Evolutionary conservation across 177 flowering plant genomes (phyloP).

Genomic region (Vitis hybrid): DNA sequence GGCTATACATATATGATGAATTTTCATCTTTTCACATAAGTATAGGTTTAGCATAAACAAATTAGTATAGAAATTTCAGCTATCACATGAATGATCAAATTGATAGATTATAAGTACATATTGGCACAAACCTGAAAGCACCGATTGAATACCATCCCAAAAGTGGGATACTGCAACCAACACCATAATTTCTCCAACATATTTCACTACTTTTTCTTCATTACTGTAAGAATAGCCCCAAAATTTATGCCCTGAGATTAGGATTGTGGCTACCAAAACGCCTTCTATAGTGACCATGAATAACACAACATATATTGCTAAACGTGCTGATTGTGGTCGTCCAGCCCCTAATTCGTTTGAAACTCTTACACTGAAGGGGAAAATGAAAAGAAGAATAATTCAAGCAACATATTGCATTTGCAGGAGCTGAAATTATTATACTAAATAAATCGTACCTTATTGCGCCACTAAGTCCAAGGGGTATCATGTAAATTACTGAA

Average conservation of each 20-base stretch:
- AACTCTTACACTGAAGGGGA: not conserved
- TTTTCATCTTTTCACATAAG: too few relatives aligned
- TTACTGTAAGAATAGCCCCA: conserved; percentile 5
- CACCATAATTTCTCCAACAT: conserved; percentile 3
- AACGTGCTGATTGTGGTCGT: not conserved
- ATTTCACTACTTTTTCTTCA: conserved; percentile 6
- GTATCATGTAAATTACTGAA: too few relatives aligned
- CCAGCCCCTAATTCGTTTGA: conserved; percentile 10
- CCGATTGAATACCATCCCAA: not conserved
- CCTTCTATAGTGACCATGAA: not conserved
- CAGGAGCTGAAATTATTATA: not conserved
- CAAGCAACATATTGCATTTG: not conserved
- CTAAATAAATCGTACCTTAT: too few relatives aligned
- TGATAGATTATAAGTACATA: too few relatives aligned
- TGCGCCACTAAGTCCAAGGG: too few relatives aligned
- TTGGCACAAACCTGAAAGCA: conserved; percentile 4
- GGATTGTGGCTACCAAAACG: not conserved
- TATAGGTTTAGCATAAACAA: too few relatives aligned
- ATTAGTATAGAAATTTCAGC: too few relatives aligned
- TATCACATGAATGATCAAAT: too few relatives aligned
- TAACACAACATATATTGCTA: not conserved
- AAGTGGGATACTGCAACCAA: not conserved
- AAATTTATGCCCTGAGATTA: not conserved
- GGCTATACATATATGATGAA: too few relatives aligned
- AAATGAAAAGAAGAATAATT: not conserved